phyloP scores from a whole-genome alignment of 176 grass and related monocot species.

The Aegilops longissima region DNA sequence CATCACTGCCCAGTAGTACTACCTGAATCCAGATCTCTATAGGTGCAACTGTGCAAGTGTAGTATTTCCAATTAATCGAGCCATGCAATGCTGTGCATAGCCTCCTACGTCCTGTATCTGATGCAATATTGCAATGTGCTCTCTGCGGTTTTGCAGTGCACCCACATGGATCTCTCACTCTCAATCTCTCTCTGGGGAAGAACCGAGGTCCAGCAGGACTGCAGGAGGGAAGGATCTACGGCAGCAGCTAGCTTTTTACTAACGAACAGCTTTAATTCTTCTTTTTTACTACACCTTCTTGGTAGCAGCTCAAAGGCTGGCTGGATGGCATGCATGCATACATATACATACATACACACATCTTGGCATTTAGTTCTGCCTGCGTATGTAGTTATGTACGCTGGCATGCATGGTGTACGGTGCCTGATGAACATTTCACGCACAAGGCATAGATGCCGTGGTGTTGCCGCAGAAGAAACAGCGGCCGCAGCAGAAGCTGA shows the following conservation, averaged over 20 bases:
- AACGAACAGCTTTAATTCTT: neutral
- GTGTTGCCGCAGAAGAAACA: constrained; percentile 48
- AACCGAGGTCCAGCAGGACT: neutral
- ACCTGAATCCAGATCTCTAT: neutral
- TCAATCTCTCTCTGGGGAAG: constrained; percentile 15
- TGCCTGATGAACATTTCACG: constrained; percentile 25
- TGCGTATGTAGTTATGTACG: neutral
- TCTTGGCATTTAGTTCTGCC: constrained; percentile 28
- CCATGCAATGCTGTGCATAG: neutral
- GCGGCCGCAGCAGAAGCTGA: constrained; percentile 28
- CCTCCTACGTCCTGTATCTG: neutral
- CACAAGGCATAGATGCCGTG: constrained; percentile 10
- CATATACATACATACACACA: constrained; percentile 23
- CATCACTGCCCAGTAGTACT: neutral
- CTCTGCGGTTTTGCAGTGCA: neutral
- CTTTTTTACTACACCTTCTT: neutral
- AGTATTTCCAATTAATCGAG: neutral
- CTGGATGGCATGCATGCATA: constrained; percentile 9
- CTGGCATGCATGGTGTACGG: neutral
- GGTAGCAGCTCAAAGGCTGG: constrained; percentile 25
- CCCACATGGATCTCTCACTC: neutral
- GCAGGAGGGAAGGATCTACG: constrained; percentile 19
- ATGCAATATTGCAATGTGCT: neutral
- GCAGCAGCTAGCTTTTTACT: neutral
- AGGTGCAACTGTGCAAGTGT: neutral